phyloP scores from a whole-genome alignment of 2,329 filamentous ascomycete species.

The Aspergillus persii region DNA sequence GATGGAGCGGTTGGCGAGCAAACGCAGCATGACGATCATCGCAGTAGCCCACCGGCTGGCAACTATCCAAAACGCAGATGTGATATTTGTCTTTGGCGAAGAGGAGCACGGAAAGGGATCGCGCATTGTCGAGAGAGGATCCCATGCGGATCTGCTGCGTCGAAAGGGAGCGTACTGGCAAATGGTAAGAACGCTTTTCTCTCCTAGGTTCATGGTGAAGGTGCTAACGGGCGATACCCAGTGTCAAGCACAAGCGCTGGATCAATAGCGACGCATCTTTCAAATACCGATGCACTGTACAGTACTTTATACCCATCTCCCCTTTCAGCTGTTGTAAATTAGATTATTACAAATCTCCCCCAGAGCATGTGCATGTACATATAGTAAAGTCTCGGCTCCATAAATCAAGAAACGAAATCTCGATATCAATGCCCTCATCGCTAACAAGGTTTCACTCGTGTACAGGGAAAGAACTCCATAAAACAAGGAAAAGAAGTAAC shows the following conservation, averaged over 20 bases:
- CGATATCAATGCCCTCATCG: too few species aligned
- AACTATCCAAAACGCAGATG: constrained; percentile 74
- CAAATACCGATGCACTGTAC: background rate
- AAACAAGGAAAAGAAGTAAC: background rate
- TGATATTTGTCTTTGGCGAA: constrained; percentile 73
- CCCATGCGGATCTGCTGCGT: constrained; percentile 57
- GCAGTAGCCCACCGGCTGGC: constrained; percentile 75
- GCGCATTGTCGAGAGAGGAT: constrained; percentile 58
- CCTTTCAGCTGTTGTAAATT: background rate
- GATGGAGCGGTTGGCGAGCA: constrained; percentile 60
- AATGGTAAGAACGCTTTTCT: constrained; percentile 45
- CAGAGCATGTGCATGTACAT: too few species aligned
- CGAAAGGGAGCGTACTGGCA: constrained; percentile 51
- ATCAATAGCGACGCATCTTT: background rate
- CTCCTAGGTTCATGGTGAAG: background rate
- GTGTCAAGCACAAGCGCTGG: background rate
- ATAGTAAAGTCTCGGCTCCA: too few species aligned
- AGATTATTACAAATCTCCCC: background rate
- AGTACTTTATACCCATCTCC: background rate
- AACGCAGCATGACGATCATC: constrained; percentile 62
- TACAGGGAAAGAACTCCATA: background rate
- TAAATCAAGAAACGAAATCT: too few species aligned
- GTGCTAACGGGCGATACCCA: background rate
- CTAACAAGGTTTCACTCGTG: too few species aligned
- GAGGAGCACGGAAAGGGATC: constrained; percentile 39